These are phyloP conservation scores for Pichia occidentalis DNA, from an alignment of 805 yeast species.

Conservation along the genomic window DNA sequence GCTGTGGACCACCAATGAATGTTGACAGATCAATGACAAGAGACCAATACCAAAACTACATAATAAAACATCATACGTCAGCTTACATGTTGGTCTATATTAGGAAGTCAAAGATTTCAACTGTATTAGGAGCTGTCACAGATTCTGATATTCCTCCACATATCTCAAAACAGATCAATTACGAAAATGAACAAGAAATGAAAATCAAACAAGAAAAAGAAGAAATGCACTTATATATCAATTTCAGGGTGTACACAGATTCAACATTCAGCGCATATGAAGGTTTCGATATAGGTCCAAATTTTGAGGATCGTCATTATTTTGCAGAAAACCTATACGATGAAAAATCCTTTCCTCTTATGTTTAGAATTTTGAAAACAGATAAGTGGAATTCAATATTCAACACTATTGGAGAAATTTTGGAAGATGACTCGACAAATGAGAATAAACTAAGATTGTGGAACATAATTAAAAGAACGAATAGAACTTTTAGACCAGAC, in stretches of 20 bases:
- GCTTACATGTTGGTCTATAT: slow-evolving; percentile 97
- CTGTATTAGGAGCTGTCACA: slow-evolving; percentile 51
- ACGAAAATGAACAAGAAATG: slow-evolving; percentile 55
- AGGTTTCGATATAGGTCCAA: slow-evolving; percentile 75
- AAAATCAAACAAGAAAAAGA: slow-evolving; percentile 51
- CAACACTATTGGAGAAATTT: slow-evolving; percentile 42
- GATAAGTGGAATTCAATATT: slow-evolving; percentile 46
- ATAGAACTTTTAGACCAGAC: slow-evolving; percentile 64
- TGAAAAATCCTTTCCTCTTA: slow-evolving; percentile 40
- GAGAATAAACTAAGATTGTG: slow-evolving; percentile 40
- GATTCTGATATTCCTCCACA: slow-evolving; percentile 60
- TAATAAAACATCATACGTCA: slow-evolving; percentile 75
- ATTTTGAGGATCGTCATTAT: slow-evolving; percentile 38
- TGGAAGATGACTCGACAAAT: slow-evolving; percentile 25
- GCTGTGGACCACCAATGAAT: slow-evolving; percentile 56
- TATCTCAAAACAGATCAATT: slow-evolving; percentile 56
- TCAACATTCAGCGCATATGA: slow-evolving; percentile 50
- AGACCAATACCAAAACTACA: slow-evolving; percentile 55
- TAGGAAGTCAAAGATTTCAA: slow-evolving; percentile 51
- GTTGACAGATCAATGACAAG: slow-evolving; percentile 47
- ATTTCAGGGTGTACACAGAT: slow-evolving; percentile 49
- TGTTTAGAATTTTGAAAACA: slow-evolving; percentile 49
- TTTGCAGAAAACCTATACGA: slow-evolving; percentile 46
- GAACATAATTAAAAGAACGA: slow-evolving; percentile 60
- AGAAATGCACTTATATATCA: slow-evolving; percentile 62